phyloP scores from a whole-genome alignment of 225 moss, liverwort and hornwort genomes.

The Marchantia paleacea region DNA sequence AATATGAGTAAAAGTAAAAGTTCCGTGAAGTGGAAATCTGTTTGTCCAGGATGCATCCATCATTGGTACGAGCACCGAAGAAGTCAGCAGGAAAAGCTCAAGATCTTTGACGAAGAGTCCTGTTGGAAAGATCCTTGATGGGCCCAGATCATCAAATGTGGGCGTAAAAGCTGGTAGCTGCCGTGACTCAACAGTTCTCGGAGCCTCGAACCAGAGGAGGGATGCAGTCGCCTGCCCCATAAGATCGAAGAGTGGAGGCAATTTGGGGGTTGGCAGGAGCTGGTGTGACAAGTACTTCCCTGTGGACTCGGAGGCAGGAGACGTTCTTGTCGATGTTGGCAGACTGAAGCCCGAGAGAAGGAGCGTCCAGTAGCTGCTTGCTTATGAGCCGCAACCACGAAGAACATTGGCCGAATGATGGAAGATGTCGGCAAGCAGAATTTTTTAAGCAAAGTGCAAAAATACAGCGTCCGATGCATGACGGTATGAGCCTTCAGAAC shows the following conservation, averaged over 20 bases:
- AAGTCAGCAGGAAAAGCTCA: neutral
- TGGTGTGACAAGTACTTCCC: neutral
- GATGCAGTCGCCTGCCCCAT: neutral
- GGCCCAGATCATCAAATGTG: neutral
- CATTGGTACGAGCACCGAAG: too few species aligned
- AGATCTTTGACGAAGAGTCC: neutral
- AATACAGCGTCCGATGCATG: slow-evolving; percentile 4
- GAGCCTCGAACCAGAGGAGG: neutral
- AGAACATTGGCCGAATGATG: slow-evolving; percentile 5
- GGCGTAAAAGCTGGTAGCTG: neutral
- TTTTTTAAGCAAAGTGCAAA: slow-evolving; percentile 16
- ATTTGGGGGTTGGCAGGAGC: neutral
- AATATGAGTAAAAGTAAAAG: too few species aligned
- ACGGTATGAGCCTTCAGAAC: slow-evolving; percentile 17
- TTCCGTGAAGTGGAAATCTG: too few species aligned
- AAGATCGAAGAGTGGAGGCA: neutral
- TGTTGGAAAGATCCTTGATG: neutral
- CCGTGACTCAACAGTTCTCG: neutral
- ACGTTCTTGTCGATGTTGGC: neutral
- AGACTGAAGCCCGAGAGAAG: neutral
- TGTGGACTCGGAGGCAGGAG: neutral
- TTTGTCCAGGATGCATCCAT: too few species aligned
- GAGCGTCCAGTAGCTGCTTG: neutral
- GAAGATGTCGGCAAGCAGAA: slow-evolving; percentile 12
- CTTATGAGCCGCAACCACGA: neutral